Evolutionary conservation across 768 basidiomycete genomes (phyloP).

Genomic region (Glaciozyma antarctica): DNA sequence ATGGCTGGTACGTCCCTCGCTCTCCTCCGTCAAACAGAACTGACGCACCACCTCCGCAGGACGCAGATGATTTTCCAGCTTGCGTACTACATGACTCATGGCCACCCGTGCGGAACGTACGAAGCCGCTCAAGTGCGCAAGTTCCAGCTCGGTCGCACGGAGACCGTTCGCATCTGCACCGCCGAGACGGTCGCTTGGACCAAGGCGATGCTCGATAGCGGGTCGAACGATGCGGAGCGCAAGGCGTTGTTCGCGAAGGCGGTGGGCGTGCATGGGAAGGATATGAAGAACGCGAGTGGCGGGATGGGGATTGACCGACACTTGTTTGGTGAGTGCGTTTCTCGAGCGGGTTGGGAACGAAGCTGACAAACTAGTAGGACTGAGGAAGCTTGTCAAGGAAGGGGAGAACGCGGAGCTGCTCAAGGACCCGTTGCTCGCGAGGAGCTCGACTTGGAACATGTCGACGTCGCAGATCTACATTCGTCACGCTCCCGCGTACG

Average conservation of each 20-base stretch:
- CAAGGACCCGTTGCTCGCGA: slow-evolving; percentile 45
- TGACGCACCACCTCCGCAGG: slow-evolving; percentile 7
- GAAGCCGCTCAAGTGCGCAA: slow-evolving; percentile 89
- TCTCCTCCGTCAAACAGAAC: background rate
- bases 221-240: slow-evolving; percentile 50
- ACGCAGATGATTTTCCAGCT: slow-evolving; percentile 90
- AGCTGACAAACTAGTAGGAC: background rate
- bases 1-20: slow-evolving; percentile 58
- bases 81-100: slow-evolving; percentile 69
- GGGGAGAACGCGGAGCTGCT: slow-evolving; percentile 49
- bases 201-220: slow-evolving; percentile 72
- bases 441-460: slow-evolving; percentile 80
- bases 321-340: slow-evolving; percentile 55
- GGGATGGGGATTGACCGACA: slow-evolving; percentile 90
- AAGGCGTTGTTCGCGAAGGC: slow-evolving; percentile 59
- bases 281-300: slow-evolving; percentile 77
- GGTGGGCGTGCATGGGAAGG: slow-evolving; percentile 65
- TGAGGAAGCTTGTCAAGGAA: slow-evolving; percentile 52
- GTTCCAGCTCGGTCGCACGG: slow-evolving; percentile 79
- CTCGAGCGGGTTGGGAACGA: slow-evolving; percentile 45
- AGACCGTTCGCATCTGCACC: slow-evolving; percentile 82
- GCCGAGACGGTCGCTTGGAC: slow-evolving; percentile 73
- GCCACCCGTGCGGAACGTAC: slow-evolving; percentile 41
- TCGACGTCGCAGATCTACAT: slow-evolving; percentile 70
- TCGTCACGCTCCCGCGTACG: slow-evolving; percentile 17